Evolutionary conservation across 257 asterid species (phyloP), one percentile per base, ranked within the genome.

Genomic region (Haberlea rhodopensis): DNA sequence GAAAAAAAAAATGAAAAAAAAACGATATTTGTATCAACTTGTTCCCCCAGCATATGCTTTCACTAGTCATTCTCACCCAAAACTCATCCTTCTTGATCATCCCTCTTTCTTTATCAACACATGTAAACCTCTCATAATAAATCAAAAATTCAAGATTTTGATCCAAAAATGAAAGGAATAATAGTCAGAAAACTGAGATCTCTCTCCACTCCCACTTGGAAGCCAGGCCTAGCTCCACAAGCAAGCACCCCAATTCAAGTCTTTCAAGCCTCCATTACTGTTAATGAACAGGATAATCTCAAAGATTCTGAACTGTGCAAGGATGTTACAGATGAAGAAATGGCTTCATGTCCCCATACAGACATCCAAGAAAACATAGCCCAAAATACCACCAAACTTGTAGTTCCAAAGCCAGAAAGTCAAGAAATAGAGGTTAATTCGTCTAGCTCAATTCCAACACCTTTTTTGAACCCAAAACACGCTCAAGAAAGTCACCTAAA

Each of bases 111-210:
- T 70, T 68, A 26, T 21, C 68, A 61, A 26, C 52, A 37, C 48
- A 20, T 45, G 63, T 62, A 54, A 25, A 54, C 4, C 70, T 57
- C 20, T 8, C 28, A 57, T n/a, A 16, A 45, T 2, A 19, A 10
- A 8, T 19, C 26, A 26, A 16, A 27, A 48, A 46, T 16, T n/a
- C 21, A 60, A 72, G 58, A 62, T 49, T 54, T 80, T 71, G 80
- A 79, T 62, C 46, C 46, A 48, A 73, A 48, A 80, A 75, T 80
- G 71, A 80, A 75, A 66, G 84, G 82, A 57, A 74, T 77, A 78
- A 56, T 86, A 40, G 56, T 75, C 28, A 75, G 76, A 71, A 84
- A 82, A 61, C 76, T 82, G 55, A 82, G 79, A 71, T 73, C 81
- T 72, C 74, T 78, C 51, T 63, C 88, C 29, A 56, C 69, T 28